Conservation (phyloP, 768 basidiomycete genomes). For the Punctularia strigosozonata region DNA sequence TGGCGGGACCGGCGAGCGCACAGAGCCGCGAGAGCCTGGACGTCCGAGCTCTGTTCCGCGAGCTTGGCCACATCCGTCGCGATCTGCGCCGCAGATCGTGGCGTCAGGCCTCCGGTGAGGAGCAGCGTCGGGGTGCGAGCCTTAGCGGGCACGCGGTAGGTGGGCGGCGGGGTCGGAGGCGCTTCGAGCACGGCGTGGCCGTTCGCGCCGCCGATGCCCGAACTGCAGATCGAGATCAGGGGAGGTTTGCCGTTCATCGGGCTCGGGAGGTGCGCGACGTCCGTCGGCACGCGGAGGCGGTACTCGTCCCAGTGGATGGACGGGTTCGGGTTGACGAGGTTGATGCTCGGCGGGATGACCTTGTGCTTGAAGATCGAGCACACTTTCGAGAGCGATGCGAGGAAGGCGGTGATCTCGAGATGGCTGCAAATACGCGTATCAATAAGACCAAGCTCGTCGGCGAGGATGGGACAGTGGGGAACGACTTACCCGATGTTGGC, state of each 20-base stretch:
- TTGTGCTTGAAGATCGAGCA: slow-evolving; percentile 8
- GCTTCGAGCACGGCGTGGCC: background rate
- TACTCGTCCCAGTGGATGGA: slow-evolving; percentile 9
- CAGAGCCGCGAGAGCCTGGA: background rate
- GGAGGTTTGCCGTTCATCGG: background rate
- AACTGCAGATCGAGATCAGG: slow-evolving; percentile 8
- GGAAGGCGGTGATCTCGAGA: background rate
- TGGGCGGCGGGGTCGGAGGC: background rate
- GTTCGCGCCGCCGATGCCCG: slow-evolving; percentile 5
- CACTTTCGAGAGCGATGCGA: background rate
- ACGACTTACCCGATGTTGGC: slow-evolving; percentile 18
- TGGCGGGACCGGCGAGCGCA: background rate
- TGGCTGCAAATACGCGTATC: background rate
- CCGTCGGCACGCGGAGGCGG: slow-evolving; percentile 8
- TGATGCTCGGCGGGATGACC: slow-evolving; percentile 8
- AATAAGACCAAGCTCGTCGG: slow-evolving; percentile 13
- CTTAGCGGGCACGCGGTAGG: too few species aligned
- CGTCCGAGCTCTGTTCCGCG: background rate
- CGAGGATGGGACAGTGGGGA: slow-evolving; percentile 23
- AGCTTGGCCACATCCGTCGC: background rate
- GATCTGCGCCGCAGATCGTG: background rate
- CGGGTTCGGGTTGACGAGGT: slow-evolving; percentile 8
- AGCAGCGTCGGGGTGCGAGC: background rate
- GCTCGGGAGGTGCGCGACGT: slow-evolving; percentile 2
- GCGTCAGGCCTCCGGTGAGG: background rate